Evolutionary conservation across 2,329 filamentous ascomycete species (phyloP).

Genomic region (Calonectria hongkongensis): DNA sequence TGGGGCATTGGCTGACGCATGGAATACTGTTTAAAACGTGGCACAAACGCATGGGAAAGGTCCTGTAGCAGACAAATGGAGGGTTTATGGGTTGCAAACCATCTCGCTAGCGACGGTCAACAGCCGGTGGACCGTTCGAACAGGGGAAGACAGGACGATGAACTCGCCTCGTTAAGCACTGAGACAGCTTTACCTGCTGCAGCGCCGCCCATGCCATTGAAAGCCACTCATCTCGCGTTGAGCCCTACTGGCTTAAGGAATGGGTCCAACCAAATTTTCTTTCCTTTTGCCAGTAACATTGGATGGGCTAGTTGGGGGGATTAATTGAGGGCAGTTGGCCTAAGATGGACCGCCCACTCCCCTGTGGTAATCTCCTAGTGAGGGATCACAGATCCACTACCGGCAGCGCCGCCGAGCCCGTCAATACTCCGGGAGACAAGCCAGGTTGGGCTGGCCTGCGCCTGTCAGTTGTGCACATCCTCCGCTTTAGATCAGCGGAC

Average conservation of each 20-base stretch:
- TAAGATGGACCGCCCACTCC: constrained; percentile 27
- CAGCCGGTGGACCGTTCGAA: not conserved
- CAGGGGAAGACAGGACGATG: constrained; percentile 35
- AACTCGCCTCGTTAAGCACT: constrained; percentile 29
- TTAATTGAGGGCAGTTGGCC: not conserved
- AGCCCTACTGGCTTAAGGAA: not conserved
- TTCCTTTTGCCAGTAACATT: not conserved
- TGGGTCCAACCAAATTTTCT: constrained; percentile 1
- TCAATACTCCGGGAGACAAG: constrained; percentile 17
- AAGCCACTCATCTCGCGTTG: constrained; percentile 27
- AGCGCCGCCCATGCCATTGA: constrained; percentile 19
- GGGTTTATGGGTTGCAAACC: constrained; percentile 23
- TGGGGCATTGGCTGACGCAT: not conserved
- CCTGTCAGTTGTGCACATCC: constrained; percentile 39
- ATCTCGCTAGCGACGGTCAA: not conserved
- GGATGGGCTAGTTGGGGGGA: constrained; percentile 18
- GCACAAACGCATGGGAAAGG: constrained; percentile 25
- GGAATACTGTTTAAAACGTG: constrained; percentile 30
- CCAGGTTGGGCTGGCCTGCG: constrained; percentile 26
- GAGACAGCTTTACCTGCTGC: constrained; percentile 37
- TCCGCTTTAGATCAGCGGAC: constrained; percentile 23
- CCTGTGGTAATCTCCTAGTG: constrained; percentile 40
- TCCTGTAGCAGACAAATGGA: constrained; percentile 16
- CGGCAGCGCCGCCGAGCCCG: constrained; percentile 30
- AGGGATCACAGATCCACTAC: constrained; percentile 29